These are phyloP conservation scores for Fusarium equiseti DNA, from an alignment of 2,329 filamentous ascomycete species.

Conservation along the genomic window DNA sequence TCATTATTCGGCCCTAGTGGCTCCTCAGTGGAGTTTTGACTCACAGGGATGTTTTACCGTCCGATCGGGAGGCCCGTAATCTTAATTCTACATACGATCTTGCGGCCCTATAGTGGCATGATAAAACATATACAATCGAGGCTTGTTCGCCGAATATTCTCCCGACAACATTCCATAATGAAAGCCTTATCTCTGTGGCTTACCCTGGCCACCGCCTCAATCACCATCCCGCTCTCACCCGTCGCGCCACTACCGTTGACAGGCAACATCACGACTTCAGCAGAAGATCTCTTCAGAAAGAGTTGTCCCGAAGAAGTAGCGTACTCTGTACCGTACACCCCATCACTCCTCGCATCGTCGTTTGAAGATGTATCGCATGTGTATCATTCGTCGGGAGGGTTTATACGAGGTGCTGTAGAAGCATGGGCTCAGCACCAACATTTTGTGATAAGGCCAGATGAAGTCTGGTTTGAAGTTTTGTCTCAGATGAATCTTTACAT, in stretches of 20 bases:
- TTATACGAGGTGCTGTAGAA: conserved; percentile 59
- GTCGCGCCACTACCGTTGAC: conserved; percentile 46
- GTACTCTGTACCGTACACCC: conserved; percentile 34
- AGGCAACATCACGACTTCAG: conserved; percentile 43
- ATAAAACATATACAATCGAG: not conserved
- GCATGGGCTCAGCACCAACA: conserved; percentile 65
- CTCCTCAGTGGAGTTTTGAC: not conserved
- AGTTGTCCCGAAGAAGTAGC: conserved; percentile 53
- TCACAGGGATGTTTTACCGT: conserved; percentile 5
- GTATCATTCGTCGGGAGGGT: conserved; percentile 54
- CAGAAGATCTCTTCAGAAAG: conserved; percentile 47
- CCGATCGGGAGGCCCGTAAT: conserved; percentile 30
- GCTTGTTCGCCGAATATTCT: not conserved
- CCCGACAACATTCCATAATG: conserved; percentile 15
- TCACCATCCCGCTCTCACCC: conserved; percentile 45
- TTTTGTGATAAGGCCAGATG: conserved; percentile 64
- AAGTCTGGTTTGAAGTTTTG: conserved; percentile 68
- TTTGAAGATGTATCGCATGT: conserved; percentile 41
- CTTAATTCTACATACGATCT: conserved; percentile 1
- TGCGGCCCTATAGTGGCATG: not conserved
- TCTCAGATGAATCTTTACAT: conserved; percentile 65
- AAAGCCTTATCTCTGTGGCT: conserved; percentile 16
- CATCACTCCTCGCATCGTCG: conserved; percentile 49
- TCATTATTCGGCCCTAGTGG: conserved; percentile 1
- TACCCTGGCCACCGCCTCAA: conserved; percentile 35